Evolutionary conservation across 495 filamentous ascomycete species (phyloP), one percentile per base, ranked within the genome.

Genomic region (Penicillium coffeae): DNA sequence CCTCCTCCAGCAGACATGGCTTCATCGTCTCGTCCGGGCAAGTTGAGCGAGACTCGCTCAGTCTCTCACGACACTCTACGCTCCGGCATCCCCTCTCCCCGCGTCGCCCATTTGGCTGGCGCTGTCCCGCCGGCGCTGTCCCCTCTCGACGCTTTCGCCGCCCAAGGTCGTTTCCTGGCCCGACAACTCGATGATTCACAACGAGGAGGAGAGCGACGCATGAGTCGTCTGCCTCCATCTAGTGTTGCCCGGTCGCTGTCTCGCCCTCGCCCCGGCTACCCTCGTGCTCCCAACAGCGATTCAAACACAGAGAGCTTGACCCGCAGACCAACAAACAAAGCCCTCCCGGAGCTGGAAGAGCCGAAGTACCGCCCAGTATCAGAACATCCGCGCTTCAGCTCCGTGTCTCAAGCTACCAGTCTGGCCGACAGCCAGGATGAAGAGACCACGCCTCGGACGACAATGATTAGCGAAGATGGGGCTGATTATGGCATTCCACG

Each of bases 41-140:
- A 76, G 39, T 75, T 80, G 48, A 74, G 82, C 56, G 84, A 87
- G 50, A 62, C 76, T 37, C 79, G 82, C 65, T 83, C 84, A 12
- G 74, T 76, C 45, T 87, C 85, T 18, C 78, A 82, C 47, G 75
- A 79, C 14, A 79, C 81, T 16, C 63, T 79, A 36, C 65, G 65
- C 20, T 62, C 56, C 32, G 68, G 79, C 9, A 68, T 85, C 5
- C 74, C 75, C 43, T 89, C 86, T 3, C 86, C 87, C 35, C 82
- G 86, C 43, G 71, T 91, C 51, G 64, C 71, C 50, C 88, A 92
- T 61, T 75, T 85, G 44, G 85, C 87, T 41, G 93, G 92, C 40
- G 93, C 96, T 56, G 77, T 90, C 8, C 92, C 93, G 25, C 93
- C 93, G 13, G 86, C 90, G 22, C 80, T 96, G 40, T 97, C 93